A percentile compares a stretch with the other conserved stretches of the same genome.
Conservation (phyloP, 2,329 filamentous ascomycete genomes). For the Verticillium nubilum region DNA sequence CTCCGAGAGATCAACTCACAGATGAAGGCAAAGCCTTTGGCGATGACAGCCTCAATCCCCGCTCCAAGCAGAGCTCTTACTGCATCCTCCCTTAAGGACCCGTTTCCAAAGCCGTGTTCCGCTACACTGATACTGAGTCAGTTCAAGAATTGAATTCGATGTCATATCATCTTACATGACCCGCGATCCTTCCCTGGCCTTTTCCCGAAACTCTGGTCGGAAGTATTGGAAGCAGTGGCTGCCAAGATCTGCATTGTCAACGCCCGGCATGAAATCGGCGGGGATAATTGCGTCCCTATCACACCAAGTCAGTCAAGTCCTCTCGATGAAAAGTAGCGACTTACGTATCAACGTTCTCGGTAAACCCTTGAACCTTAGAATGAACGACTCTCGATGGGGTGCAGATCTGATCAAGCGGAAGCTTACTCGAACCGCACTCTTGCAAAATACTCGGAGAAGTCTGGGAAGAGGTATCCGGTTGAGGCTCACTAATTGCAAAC, state of each 20-base stretch:
- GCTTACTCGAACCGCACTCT: not conserved
- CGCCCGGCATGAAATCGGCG: slow-evolving; percentile 12
- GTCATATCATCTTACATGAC: slow-evolving; percentile 5
- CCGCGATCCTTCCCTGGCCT: slow-evolving; percentile 4
- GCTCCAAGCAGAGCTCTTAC: slow-evolving; percentile 10
- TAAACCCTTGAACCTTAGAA: slow-evolving; percentile 12
- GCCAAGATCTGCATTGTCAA: slow-evolving; percentile 15
- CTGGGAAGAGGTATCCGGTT: not conserved
- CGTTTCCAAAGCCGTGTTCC: slow-evolving; percentile 7
- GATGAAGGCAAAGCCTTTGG: slow-evolving; percentile 13
- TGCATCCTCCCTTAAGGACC: slow-evolving; percentile 11
- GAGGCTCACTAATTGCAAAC: not conserved
- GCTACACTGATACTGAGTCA: slow-evolving; percentile 1
- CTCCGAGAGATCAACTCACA: not conserved
- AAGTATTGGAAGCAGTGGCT: slow-evolving; percentile 15
- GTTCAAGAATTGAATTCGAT: not conserved
- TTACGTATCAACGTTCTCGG: slow-evolving; percentile 14
- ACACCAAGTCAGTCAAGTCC: not conserved
- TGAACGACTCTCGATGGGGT: slow-evolving; percentile 5
- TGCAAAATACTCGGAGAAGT: not conserved
- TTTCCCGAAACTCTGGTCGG: slow-evolving; percentile 12
- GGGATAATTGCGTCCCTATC: slow-evolving; percentile 11
- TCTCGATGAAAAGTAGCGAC: too few species aligned
- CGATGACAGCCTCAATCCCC: slow-evolving; percentile 10
- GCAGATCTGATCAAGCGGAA: not conserved